A percentile compares a stretch with the other conserved stretches of the same genome.
Conservation (phyloP, 345 rosid species). For the Euphorbia lathyris region DNA sequence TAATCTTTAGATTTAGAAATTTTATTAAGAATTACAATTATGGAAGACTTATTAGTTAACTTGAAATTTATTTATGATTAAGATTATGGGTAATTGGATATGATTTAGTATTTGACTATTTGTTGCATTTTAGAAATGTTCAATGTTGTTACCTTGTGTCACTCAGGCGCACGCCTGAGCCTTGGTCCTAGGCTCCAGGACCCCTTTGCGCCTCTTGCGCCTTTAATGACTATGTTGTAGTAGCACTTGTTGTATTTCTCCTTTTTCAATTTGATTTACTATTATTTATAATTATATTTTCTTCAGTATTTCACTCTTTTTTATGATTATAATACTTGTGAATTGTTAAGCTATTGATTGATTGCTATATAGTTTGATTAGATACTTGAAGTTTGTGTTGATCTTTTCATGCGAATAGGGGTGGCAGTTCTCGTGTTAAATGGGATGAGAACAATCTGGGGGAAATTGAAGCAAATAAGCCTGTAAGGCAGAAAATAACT, state of each 20-base stretch:
- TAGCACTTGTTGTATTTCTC: background rate
- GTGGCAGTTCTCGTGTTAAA: constrained; percentile 58
- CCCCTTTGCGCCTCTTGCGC: too few species aligned
- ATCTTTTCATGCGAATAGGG: constrained; percentile 11
- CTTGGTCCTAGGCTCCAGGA: too few species aligned
- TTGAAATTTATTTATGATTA: too few species aligned
- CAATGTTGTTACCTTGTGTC: too few species aligned
- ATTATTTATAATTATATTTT: background rate
- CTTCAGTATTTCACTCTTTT: background rate
- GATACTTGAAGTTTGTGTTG: background rate
- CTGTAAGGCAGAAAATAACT: constrained; percentile 93
- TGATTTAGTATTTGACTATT: too few species aligned
- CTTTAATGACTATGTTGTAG: background rate
- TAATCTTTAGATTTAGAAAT: too few species aligned
- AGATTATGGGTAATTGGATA: too few species aligned
- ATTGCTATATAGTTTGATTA: background rate
- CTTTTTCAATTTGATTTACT: background rate
- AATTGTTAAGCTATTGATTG: background rate
- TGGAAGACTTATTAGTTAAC: background rate
- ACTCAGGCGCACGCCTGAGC: too few species aligned
- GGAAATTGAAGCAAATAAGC: constrained; percentile 95
- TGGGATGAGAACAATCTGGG: constrained; percentile 89
- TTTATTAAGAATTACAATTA: background rate
- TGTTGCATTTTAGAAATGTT: too few species aligned
- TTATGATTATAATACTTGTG: background rate